A percentile compares a stretch with the other conserved stretches of the same genome.
phyloP scores from a whole-genome alignment of 1,284 basidiomycete species.

The Boletus semigastroideus region DNA sequence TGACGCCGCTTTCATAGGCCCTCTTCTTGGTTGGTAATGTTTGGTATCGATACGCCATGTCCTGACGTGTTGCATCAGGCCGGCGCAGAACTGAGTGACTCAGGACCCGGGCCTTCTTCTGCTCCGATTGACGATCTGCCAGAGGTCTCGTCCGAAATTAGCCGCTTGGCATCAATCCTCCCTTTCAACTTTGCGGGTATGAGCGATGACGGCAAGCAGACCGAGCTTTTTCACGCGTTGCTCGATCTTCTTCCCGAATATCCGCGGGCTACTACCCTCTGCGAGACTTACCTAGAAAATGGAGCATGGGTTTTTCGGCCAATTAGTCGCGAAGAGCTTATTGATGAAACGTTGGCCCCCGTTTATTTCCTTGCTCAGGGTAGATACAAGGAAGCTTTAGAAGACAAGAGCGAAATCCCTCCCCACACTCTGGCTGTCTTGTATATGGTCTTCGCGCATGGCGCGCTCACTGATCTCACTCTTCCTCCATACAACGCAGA shows the following conservation, averaged over 20 bases:
- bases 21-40: slow-evolving; percentile 32
- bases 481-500: slow-evolving; percentile 57
- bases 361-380: slow-evolving; percentile 56
- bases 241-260: slow-evolving; percentile 51
- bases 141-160: slow-evolving; percentile 41
- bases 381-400: slow-evolving; percentile 31
- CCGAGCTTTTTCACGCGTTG: slow-evolving; percentile 42
- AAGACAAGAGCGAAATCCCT: slow-evolving; percentile 33
- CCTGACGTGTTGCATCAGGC: slow-evolving; percentile 37
- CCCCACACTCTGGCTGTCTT: slow-evolving; percentile 58
- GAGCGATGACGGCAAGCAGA: slow-evolving; percentile 25
- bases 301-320: slow-evolving; percentile 61
- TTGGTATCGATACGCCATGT: background rate
- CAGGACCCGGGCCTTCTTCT: slow-evolving; percentile 20
- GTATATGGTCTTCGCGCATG: slow-evolving; percentile 58
- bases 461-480: slow-evolving; percentile 63
- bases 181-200: slow-evolving; percentile 45
- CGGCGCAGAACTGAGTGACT: slow-evolving; percentile 47
- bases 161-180: slow-evolving; percentile 43
- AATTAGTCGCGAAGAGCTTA: slow-evolving; percentile 62
- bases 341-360: slow-evolving; percentile 60
- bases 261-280: slow-evolving; percentile 60
- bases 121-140: slow-evolving; percentile 35
- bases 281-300: slow-evolving; percentile 67
- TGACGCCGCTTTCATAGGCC: slow-evolving; percentile 20